phyloP scores from a whole-genome alignment of 2,329 filamentous ascomycete species.

The Colletotrichum tamarilloi region DNA sequence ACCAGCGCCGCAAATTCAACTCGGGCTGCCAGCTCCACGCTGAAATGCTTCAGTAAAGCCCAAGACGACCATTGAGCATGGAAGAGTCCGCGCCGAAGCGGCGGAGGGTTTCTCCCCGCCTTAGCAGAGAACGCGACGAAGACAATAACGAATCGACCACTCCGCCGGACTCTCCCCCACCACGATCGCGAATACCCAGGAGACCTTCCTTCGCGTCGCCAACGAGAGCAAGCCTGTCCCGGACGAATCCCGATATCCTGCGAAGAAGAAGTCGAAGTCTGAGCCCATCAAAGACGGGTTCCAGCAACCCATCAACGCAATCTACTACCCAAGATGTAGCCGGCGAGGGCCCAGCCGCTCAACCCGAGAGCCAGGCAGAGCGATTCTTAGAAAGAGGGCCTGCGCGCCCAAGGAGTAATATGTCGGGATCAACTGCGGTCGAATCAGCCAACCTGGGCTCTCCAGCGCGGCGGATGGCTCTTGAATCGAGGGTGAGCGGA shows the following conservation, averaged over 20 bases:
- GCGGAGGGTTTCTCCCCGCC: conserved; percentile 70
- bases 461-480: conserved; percentile 41
- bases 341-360: not conserved
- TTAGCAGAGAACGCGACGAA: conserved; percentile 42
- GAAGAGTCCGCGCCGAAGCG: conserved; percentile 72
- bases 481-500: conserved; percentile 43
- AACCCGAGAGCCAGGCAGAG: not conserved
- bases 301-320: conserved; percentile 23
- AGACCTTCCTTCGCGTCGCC: conserved; percentile 75
- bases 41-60: not conserved
- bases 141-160: conserved; percentile 49
- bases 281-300: conserved; percentile 36
- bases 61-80: conserved; percentile 40
- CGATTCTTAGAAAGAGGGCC: conserved; percentile 13
- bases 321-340: not conserved
- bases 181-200: conserved; percentile 41
- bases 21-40: not conserved
- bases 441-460: conserved; percentile 11
- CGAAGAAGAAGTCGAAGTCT: conserved; percentile 20
- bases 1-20: no score
- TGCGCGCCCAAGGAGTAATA: conserved; percentile 17
- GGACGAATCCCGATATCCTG: conserved; percentile 70
- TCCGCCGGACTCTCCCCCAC: conserved; percentile 43
- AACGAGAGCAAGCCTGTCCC: conserved; percentile 71
- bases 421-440: conserved; percentile 4